These are phyloP conservation scores for Silene noctiflora DNA, from an alignment of 179 eudicot species.

Conservation along the genomic window DNA sequence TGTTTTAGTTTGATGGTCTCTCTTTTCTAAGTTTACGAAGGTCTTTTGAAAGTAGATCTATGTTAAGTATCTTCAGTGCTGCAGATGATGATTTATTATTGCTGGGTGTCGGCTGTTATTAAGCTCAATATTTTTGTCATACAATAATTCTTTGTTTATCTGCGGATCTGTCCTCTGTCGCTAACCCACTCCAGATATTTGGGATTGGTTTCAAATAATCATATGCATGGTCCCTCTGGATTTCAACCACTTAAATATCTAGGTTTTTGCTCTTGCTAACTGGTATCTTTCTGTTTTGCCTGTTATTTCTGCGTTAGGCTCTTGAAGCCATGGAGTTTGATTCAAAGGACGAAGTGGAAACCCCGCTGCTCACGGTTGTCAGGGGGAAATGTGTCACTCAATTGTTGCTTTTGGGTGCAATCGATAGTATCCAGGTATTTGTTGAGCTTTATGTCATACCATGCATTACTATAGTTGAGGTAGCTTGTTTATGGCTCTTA, in stretches of 20 bases:
- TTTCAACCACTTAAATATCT: neutral
- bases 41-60: neutral
- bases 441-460: constrained; percentile 9
- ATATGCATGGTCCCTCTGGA: neutral
- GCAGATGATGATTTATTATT: neutral
- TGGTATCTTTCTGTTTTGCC: constrained; percentile 15
- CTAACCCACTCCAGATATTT: neutral
- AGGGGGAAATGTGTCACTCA: constrained; percentile 96
- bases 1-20: neutral
- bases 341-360: constrained; percentile 59
- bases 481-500: neutral
- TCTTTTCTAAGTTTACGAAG: neutral
- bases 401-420: constrained; percentile 71
- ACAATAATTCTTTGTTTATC: neutral
- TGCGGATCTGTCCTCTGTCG: neutral
- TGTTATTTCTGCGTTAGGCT: constrained; percentile 36
- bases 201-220: neutral
- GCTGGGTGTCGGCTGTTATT: neutral
- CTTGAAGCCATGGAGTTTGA: constrained; percentile 48
- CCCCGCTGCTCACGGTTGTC: constrained; percentile 56
- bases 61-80: neutral
- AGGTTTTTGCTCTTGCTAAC: constrained; percentile 6
- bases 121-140: neutral
- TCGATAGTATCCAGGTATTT: constrained; percentile 89
- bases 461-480: neutral